Conservation (phyloP, 2,329 filamentous ascomycete species). For the Plectosphaerella sp. region DNA sequence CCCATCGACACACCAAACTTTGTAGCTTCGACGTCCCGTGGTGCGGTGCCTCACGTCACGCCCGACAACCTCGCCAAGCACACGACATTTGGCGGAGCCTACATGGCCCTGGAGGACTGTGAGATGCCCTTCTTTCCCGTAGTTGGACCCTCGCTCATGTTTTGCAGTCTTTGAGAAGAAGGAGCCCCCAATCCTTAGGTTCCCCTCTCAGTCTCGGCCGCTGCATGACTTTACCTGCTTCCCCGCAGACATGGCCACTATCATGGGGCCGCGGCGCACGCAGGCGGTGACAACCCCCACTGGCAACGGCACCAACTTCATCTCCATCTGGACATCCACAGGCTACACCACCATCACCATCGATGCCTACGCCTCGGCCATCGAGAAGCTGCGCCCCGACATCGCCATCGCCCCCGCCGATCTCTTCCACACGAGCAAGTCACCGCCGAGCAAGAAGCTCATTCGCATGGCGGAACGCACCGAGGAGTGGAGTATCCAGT, state of each 20-base stretch:
- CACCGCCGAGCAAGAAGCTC: constrained; percentile 65
- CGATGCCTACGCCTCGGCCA: constrained; percentile 62
- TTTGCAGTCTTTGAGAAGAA: constrained; percentile 49
- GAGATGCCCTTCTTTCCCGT: constrained; percentile 28
- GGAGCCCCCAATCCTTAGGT: constrained; percentile 38
- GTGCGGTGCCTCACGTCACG: constrained; percentile 80
- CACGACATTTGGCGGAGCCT: constrained; percentile 63
- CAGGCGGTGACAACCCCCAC: constrained; percentile 70
- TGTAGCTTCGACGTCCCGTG: constrained; percentile 75
- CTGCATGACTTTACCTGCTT: constrained; percentile 76
- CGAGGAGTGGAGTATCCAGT: constrained; percentile 72
- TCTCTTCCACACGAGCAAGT: constrained; percentile 43
- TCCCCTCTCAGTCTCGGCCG: constrained; percentile 42
- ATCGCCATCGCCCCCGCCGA: constrained; percentile 78
- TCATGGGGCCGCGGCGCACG: constrained; percentile 74
- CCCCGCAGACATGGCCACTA: constrained; percentile 57
- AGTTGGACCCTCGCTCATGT: neutral
- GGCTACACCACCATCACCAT: constrained; percentile 72
- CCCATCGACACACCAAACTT: constrained; percentile 80
- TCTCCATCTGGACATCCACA: constrained; percentile 80
- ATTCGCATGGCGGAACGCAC: constrained; percentile 83
- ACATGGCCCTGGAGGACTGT: constrained; percentile 92
- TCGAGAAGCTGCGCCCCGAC: constrained; percentile 68
- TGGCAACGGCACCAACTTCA: constrained; percentile 64
- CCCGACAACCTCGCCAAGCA: constrained; percentile 73